phyloP scores from a whole-genome alignment of 768 basidiomycete genomes.

The Agrocybe pediades region DNA sequence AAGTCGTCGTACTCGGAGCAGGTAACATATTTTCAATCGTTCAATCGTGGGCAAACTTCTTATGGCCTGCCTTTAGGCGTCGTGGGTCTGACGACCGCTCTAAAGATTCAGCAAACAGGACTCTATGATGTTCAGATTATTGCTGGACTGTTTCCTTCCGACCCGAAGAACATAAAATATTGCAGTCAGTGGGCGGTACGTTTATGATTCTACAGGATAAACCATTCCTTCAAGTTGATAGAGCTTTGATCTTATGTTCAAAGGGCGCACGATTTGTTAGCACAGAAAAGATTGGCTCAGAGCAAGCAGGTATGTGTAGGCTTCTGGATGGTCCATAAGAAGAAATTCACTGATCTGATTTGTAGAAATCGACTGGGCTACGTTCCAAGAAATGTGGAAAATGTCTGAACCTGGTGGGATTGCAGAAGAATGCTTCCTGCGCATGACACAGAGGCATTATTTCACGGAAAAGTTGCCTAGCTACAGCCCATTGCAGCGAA shows the following conservation, averaged over 20 bases:
- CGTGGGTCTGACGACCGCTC: constrained; percentile 72
- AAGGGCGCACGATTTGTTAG: constrained; percentile 85
- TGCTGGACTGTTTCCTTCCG: constrained; percentile 69
- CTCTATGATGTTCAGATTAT: constrained; percentile 67
- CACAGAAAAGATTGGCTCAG: constrained; percentile 40
- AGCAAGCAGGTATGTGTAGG: constrained; percentile 48
- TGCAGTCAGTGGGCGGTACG: constrained; percentile 84
- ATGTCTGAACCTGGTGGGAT: constrained; percentile 58
- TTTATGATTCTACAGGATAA: neutral
- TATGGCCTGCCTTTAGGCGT: constrained; percentile 51
- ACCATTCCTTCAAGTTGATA: neutral
- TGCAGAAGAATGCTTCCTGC: constrained; percentile 64
- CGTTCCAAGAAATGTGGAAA: constrained; percentile 71
- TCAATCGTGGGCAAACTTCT: neutral
- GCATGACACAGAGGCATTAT: constrained; percentile 62
- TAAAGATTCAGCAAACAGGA: constrained; percentile 63
- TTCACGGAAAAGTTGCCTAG: constrained; percentile 39
- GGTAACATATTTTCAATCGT: constrained; percentile 2
- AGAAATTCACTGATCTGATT: no score
- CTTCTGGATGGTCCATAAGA: no score
- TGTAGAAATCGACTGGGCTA: no score
- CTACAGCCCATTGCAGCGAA: constrained; percentile 44
- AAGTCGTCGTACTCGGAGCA: constrained; percentile 42
- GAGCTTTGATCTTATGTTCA: neutral
- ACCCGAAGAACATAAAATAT: constrained; percentile 66